Percentiles rank a stretch among this genome's conserved stretches.
These are phyloP conservation scores for Podospora sp. DNA, from an alignment of 495 filamentous ascomycete species.

Conservation along the genomic window DNA sequence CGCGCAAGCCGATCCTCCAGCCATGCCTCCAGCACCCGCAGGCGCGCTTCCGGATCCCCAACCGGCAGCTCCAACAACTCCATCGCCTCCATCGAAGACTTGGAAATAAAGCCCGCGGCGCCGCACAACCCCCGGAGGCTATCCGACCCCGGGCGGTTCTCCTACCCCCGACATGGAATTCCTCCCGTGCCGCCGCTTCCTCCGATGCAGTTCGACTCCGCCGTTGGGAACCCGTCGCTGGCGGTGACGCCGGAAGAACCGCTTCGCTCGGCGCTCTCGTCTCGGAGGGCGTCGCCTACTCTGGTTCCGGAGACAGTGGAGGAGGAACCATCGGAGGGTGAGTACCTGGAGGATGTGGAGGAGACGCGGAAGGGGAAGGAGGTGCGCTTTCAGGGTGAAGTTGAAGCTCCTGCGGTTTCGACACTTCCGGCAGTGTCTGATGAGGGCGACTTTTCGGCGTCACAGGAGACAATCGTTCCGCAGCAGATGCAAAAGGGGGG, in stretches of 20 bases:
- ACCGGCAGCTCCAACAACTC: constrained; percentile 38
- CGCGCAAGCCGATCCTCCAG: constrained; percentile 35
- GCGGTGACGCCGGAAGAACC: constrained; percentile 14
- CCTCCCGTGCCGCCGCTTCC: constrained; percentile 37
- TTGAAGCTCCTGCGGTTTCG: not conserved
- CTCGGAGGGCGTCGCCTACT: not conserved
- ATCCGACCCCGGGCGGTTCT: constrained; percentile 29
- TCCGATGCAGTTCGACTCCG: constrained; percentile 27
- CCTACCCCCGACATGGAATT: constrained; percentile 17
- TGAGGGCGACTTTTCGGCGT: constrained; percentile 20
- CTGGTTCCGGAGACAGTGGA: not conserved
- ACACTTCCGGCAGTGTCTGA: constrained; percentile 29
- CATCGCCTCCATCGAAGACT: constrained; percentile 39
- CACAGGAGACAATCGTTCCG: constrained; percentile 21
- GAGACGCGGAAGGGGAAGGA: not conserved
- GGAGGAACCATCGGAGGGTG: not conserved
- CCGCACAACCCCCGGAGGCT: constrained; percentile 33
- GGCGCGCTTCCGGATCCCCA: constrained; percentile 22
- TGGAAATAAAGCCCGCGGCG: constrained; percentile 39
- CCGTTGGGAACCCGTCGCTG: constrained; percentile 17
- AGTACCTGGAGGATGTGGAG: not conserved
- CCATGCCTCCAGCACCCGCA: constrained; percentile 27
- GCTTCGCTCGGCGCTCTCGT: not conserved
- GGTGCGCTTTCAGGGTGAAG: not conserved
- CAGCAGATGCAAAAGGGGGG: constrained; percentile 23